phyloP scores from a whole-genome alignment of 768 basidiomycete species.

The Cystobasidium ongulense region DNA sequence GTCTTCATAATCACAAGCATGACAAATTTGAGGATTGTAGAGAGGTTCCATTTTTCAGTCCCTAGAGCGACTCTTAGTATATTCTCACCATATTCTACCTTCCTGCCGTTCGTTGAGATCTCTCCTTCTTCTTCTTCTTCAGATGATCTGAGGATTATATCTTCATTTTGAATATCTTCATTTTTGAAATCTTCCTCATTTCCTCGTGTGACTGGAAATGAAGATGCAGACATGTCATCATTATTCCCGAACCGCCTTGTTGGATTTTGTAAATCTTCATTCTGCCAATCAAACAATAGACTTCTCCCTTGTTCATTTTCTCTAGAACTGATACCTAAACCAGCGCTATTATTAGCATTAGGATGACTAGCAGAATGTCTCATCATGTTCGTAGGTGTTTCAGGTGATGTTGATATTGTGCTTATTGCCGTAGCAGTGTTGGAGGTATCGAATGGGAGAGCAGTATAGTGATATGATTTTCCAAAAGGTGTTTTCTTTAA shows the following conservation, averaged over 20 bases:
- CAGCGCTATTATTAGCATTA: not conserved
- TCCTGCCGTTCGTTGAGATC: not conserved
- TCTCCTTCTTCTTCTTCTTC: not conserved
- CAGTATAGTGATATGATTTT: not conserved
- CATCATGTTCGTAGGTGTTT: not conserved
- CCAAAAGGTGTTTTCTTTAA: not conserved
- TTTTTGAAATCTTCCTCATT: not conserved
- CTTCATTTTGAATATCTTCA: not conserved
- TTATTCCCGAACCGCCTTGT: too few relatives aligned
- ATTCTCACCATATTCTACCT: not conserved
- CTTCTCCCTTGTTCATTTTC: too few relatives aligned
- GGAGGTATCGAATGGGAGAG: not conserved
- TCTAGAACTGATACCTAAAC: not conserved
- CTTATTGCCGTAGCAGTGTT: too few relatives aligned
- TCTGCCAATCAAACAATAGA: too few relatives aligned
- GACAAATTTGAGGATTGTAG: not conserved
- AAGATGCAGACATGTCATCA: too few relatives aligned
- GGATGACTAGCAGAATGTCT: not conserved
- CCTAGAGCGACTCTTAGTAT: not conserved
- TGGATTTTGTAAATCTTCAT: too few relatives aligned
- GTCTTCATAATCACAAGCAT: not conserved
- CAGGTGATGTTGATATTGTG: not conserved
- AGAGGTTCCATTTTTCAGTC: not conserved
- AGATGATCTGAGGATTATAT: not conserved
- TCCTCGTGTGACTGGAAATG: too few relatives aligned